phyloP scores from a whole-genome alignment of 1,284 basidiomycete genomes.

The Sporisorium sorghi region DNA sequence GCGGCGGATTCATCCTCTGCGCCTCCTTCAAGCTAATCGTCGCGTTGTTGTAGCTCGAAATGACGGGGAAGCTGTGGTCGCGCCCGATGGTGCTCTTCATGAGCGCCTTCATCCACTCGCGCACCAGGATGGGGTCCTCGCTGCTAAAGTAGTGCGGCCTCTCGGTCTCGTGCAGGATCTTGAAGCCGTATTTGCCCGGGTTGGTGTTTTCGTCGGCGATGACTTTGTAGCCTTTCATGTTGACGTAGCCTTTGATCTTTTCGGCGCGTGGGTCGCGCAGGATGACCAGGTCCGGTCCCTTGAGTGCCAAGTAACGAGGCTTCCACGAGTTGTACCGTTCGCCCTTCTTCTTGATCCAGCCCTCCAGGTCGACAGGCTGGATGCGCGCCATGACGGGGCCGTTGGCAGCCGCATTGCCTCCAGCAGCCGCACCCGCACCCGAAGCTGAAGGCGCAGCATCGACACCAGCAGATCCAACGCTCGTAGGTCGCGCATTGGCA shows the following conservation, averaged over 20 bases:
- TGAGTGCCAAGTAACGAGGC: slow-evolving; percentile 90
- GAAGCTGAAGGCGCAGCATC: slow-evolving; percentile 41
- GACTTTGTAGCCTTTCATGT: slow-evolving; percentile 91
- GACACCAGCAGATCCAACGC: slow-evolving; percentile 30
- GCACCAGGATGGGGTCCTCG: slow-evolving; percentile 82
- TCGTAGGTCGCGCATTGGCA: slow-evolving; percentile 23
- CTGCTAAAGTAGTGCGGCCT: slow-evolving; percentile 92
- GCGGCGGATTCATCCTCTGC: slow-evolving; percentile 93
- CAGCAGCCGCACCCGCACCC: slow-evolving; percentile 46
- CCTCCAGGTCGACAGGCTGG: slow-evolving; percentile 65
- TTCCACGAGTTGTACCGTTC: slow-evolving; percentile 96
- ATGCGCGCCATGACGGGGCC: slow-evolving; percentile 63
- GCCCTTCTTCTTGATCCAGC: slow-evolving; percentile 96
- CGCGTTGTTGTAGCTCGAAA: slow-evolving; percentile 95
- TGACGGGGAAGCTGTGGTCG: slow-evolving; percentile 76
- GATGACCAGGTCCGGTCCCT: slow-evolving; percentile 76
- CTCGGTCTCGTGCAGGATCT: slow-evolving; percentile 88
- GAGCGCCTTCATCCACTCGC: slow-evolving; percentile 99
- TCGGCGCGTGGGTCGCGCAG: slow-evolving; percentile 63
- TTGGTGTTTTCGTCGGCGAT: slow-evolving; percentile 91
- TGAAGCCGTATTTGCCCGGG: slow-evolving; percentile 93
- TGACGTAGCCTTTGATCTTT: slow-evolving; percentile 92
- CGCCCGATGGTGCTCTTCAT: slow-evolving; percentile 98
- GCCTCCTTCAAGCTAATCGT: slow-evolving; percentile 95
- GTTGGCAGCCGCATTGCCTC: slow-evolving; percentile 7